Evolutionary conservation across 805 yeast species (phyloP).

Genomic region (Diddensiella caesifluorescens): DNA sequence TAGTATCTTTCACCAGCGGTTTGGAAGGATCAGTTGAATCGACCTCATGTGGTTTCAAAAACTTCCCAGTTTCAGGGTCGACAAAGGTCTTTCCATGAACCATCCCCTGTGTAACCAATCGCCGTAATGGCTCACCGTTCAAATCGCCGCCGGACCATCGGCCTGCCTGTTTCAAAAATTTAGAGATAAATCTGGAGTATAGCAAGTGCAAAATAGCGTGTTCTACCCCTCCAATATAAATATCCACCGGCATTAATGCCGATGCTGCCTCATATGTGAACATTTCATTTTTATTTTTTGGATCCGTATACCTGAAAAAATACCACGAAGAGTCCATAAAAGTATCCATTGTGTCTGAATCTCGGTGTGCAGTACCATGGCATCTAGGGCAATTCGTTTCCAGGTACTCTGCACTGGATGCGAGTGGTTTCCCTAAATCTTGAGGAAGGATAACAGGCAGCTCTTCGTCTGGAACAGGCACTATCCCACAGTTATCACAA

Average conservation of each 20-base stretch:
- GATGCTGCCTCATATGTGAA: slow-evolving; percentile 50
- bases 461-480: slow-evolving; percentile 84
- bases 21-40: slow-evolving; percentile 33
- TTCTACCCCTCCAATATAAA: slow-evolving; percentile 92
- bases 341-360: slow-evolving; percentile 98
- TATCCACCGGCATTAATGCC: slow-evolving; percentile 71
- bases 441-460: slow-evolving; percentile 80
- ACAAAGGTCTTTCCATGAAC: slow-evolving; percentile 85
- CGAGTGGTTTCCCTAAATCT: slow-evolving; percentile 57
- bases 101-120: slow-evolving; percentile 93
- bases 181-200: slow-evolving; percentile 80
- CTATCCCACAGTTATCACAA: slow-evolving; percentile 80
- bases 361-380: slow-evolving; percentile 63
- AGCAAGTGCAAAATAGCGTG: slow-evolving; percentile 91
- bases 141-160: slow-evolving; percentile 57
- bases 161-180: slow-evolving; percentile 64
- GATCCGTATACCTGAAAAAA: slow-evolving; percentile 75
- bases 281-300: slow-evolving; percentile 52
- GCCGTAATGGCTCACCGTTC: slow-evolving; percentile 74
- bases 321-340: slow-evolving; percentile 99
- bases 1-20: slow-evolving; percentile 47
- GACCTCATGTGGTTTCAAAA: slow-evolving; percentile 74
- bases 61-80: slow-evolving; percentile 68
- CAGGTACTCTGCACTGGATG: slow-evolving; percentile 60
- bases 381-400: slow-evolving; percentile 79